Percentiles rank a stretch among this genome's conserved stretches.
Evolutionary conservation across 331 rosid species (phyloP).

Genomic region (Acacia concinna): DNA sequence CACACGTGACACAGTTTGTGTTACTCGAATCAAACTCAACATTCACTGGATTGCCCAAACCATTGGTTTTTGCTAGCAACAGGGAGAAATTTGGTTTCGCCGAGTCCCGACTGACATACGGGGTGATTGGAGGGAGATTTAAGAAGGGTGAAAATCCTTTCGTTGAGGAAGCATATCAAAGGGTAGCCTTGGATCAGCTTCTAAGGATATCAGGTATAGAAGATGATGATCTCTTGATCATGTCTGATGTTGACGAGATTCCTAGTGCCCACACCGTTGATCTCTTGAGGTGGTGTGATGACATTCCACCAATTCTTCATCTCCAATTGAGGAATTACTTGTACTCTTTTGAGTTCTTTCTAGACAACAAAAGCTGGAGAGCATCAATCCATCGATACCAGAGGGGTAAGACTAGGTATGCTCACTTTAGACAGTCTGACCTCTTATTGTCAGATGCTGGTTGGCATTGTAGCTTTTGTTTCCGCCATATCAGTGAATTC

Average conservation of each 20-base stretch:
- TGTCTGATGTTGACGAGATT: slow-evolving; percentile 98
- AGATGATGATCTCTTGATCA: slow-evolving; percentile 85
- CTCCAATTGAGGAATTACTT: slow-evolving; percentile 77
- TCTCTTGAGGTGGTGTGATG: slow-evolving; percentile 90
- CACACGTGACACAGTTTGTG: slow-evolving; percentile 72
- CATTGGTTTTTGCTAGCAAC: slow-evolving; percentile 59
- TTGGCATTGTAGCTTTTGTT: slow-evolving; percentile 98
- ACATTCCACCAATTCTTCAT: slow-evolving; percentile 69
- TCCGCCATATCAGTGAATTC: slow-evolving; percentile 72
- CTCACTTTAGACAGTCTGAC: slow-evolving; percentile 74
- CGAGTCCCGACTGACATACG: slow-evolving; percentile 70
- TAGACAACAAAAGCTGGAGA: slow-evolving; percentile 84
- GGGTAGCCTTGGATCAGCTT: slow-evolving; percentile 82
- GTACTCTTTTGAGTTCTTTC: slow-evolving; percentile 77
- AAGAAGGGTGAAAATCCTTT: slow-evolving; percentile 78
- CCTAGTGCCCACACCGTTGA: slow-evolving; percentile 88
- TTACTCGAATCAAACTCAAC: slow-evolving; percentile 93
- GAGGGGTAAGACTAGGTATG: slow-evolving; percentile 69
- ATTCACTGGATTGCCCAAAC: slow-evolving; percentile 69
- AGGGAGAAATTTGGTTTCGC: slow-evolving; percentile 64
- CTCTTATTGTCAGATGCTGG: slow-evolving; percentile 70
- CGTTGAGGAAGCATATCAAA: slow-evolving; percentile 87
- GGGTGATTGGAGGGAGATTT: slow-evolving; percentile 67
- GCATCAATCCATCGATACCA: slow-evolving; percentile 77
- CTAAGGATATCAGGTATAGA: slow-evolving; percentile 76